Evolutionary conservation across 768 basidiomycete species (phyloP), one percentile per base, ranked within the genome.

Genomic region (Suillus tomentosus): DNA sequence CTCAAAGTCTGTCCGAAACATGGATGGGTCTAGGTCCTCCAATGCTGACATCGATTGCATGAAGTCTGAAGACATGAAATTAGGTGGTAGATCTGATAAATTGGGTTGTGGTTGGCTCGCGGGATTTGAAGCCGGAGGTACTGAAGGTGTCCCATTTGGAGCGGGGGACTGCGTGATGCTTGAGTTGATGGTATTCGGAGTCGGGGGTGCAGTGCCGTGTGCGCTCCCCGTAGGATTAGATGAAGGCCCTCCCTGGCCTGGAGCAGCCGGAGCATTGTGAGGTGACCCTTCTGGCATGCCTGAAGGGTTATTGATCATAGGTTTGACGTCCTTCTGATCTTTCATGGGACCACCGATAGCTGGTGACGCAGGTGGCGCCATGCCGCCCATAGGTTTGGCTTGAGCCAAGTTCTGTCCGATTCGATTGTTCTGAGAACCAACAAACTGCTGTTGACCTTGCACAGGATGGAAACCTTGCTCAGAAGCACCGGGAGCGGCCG

Each of bases 1-100:
- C 73, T 89, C 89, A 67, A 90, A 89, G 58, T 82, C 79, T n/a
- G 74, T 67, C 54, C 79, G 72, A 70, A 85, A 84, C 48, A 85
- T 62, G 15, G 70, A 65, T 6, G 71, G 27, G 37, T 77, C 79
- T 53, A 80, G 77, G 50, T 77, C 74, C 31, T 82, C 83, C 70
- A 84, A 64, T 31, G 77, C 72, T 24, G 76, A 75, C 11, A 81
- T 75, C 14, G 76, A 79, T 65, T 80, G 76, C 63, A 86, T 82
- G 60, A 86, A 85, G 39, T 85, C 84, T 19, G 61, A 47, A 24
- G 69, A 69, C 45, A 70, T 60, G 42, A 68, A 72, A 37, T 34
- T 70, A 3, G 65, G 1, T 2, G 75, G 72, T 8, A 74, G 62
- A 37, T 76, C 76, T 15, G 37, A 17, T 17, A 57, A 14, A 24